phyloP scores from a whole-genome alignment of 1,284 basidiomycete species.

The Cutaneotrichosporon sp. region DNA sequence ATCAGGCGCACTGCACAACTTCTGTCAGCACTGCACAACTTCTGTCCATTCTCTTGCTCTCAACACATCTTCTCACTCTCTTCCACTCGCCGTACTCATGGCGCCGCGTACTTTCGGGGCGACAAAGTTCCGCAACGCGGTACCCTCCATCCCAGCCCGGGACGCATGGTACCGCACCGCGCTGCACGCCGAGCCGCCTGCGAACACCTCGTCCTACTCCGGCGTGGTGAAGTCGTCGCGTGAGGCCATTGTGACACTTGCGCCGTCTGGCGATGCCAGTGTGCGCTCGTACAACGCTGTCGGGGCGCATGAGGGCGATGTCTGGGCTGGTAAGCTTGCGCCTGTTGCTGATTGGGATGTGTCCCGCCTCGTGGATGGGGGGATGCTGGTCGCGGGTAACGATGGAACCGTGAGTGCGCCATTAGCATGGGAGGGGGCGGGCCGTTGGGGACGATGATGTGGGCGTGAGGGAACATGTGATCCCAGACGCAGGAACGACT shows the following conservation, averaged over 20 bases:
- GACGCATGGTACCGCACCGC: constrained; percentile 35
- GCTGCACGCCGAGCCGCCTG: constrained; percentile 20
- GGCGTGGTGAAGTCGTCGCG: constrained; percentile 36
- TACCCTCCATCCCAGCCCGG: constrained; percentile 21
- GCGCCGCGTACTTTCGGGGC: constrained; percentile 34
- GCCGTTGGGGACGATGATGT: no score
- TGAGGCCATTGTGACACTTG: constrained; percentile 32
- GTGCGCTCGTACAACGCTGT: constrained; percentile 23
- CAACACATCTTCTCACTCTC: background rate
- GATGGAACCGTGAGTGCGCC: constrained; percentile 30
- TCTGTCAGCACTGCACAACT: no score
- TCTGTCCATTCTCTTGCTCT: background rate
- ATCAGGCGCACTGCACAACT: no score
- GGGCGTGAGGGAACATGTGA: no score
- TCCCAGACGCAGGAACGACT: no score
- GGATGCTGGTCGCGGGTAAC: constrained; percentile 28
- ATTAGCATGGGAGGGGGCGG: background rate
- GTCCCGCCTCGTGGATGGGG: constrained; percentile 30
- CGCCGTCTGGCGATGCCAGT: constrained; percentile 30
- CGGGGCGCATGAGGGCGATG: constrained; percentile 9
- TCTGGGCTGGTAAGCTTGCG: constrained; percentile 27
- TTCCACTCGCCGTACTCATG: constrained; percentile 17
- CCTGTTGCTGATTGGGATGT: constrained; percentile 43
- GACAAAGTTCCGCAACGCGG: constrained; percentile 43
- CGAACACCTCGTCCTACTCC: constrained; percentile 25